Base-by-base conservation (phyloP, 176 grass and related monocot genomes). In the Zea luxurians region DNA sequence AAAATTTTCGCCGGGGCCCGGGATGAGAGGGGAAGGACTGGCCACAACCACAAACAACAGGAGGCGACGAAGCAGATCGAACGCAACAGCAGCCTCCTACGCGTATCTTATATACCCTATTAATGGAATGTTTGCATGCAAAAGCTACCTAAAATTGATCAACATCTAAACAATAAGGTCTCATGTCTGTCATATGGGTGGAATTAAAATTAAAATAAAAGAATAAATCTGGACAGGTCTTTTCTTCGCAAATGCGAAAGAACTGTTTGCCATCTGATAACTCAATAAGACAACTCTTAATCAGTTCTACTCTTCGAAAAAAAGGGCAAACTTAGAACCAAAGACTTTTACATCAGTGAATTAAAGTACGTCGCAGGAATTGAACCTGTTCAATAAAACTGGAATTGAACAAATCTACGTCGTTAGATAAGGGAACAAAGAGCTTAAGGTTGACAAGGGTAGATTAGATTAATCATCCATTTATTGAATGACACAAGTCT, bases 131-230 rank as follows among this genome's bases (percentile, higher is more conserved):
- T 20, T 55, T 80, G 81, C 81, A 80, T 84, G 86, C 35, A 42
- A 40, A 9, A 9, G 64, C 40, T 71, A 76, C 38, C 81, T 88
- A 88, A 70, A 84, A 76, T 88, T 84, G 46, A 58, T 45, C 53
- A 4, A 3, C 16, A 62, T 80, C 48, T 44, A 63, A 21, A 65
- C 47, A 48, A 18, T 38, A 27, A 27, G 27, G 27, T 27, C 27
- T 27, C 27, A 0, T 27, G 27, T 27, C 27, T 27, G 27, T 27
- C 27, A 27, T 27, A 27, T 27, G 27, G 27, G 27, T 27, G 1
- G 27, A 27, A 27, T 1, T 27, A 27, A 27, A 27, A 27, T 1
- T 27, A 27, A 27, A 27, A 27, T 27, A 27, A 27, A 27, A 27
- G 27, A 27, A 27, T 27, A 27, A 27, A 27, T 27, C 27, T 0